Percentiles rank a stretch among this genome's conserved stretches.
phyloP scores from a whole-genome alignment of 352 stramenopile species.

The Thraustotheca clavata region DNA sequence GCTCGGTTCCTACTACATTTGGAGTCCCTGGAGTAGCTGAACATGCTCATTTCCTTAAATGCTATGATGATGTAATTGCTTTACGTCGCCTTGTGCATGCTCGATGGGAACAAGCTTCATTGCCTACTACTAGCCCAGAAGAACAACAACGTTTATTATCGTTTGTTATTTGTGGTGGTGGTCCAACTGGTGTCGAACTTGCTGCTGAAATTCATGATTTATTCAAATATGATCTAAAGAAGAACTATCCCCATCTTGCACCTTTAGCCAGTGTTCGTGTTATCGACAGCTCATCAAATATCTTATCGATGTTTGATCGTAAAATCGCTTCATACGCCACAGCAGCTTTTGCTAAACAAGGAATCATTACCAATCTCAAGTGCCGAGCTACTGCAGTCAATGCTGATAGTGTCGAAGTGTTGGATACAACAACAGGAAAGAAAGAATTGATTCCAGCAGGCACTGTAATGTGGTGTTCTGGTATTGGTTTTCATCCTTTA shows the following conservation, averaged over 20 bases:
- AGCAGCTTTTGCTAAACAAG: conserved; percentile 11
- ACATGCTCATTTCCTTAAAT: conserved; percentile 19
- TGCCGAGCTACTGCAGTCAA: background rate
- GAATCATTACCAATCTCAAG: conserved; percentile 3
- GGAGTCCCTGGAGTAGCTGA: conserved; percentile 8
- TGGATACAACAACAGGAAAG: background rate
- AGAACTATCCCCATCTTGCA: conserved; percentile 11
- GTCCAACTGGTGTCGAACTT: conserved; percentile 15
- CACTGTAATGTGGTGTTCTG: conserved; percentile 5
- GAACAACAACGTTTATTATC: conserved; percentile 3
- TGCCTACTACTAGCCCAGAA: conserved; percentile 4
- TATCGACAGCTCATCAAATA: background rate
- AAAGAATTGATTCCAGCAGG: background rate
- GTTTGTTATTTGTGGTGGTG: conserved; percentile 11
- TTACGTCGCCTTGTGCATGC: conserved; percentile 1
- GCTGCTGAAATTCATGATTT: conserved; percentile 17
- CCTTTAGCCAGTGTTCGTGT: background rate
- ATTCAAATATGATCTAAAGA: conserved; percentile 1
- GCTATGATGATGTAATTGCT: conserved; percentile 1
- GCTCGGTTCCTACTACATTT: conserved; percentile 17
- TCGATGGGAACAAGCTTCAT: conserved; percentile 11
- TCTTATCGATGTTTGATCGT: conserved; percentile 19
- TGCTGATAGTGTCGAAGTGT: background rate
- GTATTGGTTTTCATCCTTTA: conserved; percentile 1
- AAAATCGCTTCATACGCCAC: conserved; percentile 6